Conservation (phyloP, 306 rosid genomes). For the Argentina anserina region DNA sequence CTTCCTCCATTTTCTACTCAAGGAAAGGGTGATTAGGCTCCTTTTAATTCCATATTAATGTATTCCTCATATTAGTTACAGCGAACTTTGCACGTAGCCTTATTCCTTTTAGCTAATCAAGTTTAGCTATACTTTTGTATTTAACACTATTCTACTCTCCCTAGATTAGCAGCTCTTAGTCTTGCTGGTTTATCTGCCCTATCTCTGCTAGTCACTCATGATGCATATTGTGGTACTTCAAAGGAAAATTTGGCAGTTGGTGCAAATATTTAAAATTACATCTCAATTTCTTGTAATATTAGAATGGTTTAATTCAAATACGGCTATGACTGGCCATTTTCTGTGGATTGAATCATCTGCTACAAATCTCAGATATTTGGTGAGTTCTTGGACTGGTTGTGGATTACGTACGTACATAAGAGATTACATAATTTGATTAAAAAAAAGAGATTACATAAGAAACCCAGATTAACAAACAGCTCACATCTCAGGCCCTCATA, state of each 20-base stretch:
- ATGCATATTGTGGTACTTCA: background rate
- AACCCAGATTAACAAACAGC: background rate
- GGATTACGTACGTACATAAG: too few species aligned
- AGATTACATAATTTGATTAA: too few species aligned
- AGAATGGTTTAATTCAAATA: background rate
- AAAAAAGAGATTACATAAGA: too few species aligned
- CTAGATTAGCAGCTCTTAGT: background rate
- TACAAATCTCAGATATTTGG: slow-evolving; percentile 2
- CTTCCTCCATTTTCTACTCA: slow-evolving; percentile 4
- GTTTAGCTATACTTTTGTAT: background rate
- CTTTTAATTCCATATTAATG: background rate
- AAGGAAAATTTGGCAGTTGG: too few species aligned
- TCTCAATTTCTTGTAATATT: background rate
- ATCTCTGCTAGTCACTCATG: background rate
- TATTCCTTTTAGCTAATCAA: slow-evolving; percentile 3
- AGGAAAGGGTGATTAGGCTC: background rate
- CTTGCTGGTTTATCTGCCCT: background rate
- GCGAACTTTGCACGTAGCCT: slow-evolving; percentile 28
- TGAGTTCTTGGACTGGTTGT: background rate
- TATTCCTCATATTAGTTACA: slow-evolving; percentile 20
- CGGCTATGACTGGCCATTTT: background rate
- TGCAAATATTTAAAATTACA: background rate
- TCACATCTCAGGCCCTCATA: background rate
- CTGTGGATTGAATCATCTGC: slow-evolving; percentile 4
- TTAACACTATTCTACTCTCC: background rate